Percentiles rank a stretch among this genome's conserved stretches.
Evolutionary conservation across 2,329 filamentous ascomycete genomes (phyloP).

Genomic region (Botryosphaeria dothidea): DNA sequence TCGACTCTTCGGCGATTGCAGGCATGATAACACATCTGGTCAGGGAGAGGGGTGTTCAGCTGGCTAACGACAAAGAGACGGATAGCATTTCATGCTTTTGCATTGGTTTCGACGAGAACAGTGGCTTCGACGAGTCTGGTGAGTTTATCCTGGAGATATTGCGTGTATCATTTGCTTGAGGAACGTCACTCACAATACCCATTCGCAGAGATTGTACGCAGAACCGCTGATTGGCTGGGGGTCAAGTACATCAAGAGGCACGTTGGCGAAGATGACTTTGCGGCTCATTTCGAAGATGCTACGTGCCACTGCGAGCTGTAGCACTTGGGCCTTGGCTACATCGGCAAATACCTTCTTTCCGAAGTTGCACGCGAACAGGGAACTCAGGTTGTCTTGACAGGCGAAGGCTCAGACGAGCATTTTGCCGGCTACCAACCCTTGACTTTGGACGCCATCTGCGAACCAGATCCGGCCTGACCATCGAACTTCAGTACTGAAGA

Average conservation of each 20-base stretch:
- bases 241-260: slow-evolving; percentile 42
- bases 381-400: slow-evolving; percentile 54
- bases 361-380: slow-evolving; percentile 44
- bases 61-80: slow-evolving; percentile 43
- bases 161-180: background rate
- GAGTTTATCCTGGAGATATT: background rate
- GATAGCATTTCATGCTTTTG: slow-evolving; percentile 47
- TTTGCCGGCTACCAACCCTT: slow-evolving; percentile 53
- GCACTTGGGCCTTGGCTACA: slow-evolving; percentile 50
- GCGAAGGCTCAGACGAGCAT: slow-evolving; percentile 52
- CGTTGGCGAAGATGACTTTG: slow-evolving; percentile 45
- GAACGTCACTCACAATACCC: background rate
- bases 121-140: slow-evolving; percentile 50
- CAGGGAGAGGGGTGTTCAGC: slow-evolving; percentile 41
- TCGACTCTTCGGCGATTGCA: slow-evolving; percentile 57
- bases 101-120: slow-evolving; percentile 50
- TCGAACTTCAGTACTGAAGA: background rate
- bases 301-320: slow-evolving; percentile 45
- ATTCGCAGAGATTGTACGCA: slow-evolving; percentile 40
- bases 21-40: slow-evolving; percentile 55
- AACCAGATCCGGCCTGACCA: slow-evolving; percentile 38
- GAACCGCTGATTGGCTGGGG: slow-evolving; percentile 48
- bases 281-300: slow-evolving; percentile 42
- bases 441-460: slow-evolving; percentile 47
- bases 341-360: slow-evolving; percentile 52